Percentiles rank a stretch among this genome's conserved stretches.
Conservation (phyloP, 257 asterid species). For the Primulina tabacum region DNA sequence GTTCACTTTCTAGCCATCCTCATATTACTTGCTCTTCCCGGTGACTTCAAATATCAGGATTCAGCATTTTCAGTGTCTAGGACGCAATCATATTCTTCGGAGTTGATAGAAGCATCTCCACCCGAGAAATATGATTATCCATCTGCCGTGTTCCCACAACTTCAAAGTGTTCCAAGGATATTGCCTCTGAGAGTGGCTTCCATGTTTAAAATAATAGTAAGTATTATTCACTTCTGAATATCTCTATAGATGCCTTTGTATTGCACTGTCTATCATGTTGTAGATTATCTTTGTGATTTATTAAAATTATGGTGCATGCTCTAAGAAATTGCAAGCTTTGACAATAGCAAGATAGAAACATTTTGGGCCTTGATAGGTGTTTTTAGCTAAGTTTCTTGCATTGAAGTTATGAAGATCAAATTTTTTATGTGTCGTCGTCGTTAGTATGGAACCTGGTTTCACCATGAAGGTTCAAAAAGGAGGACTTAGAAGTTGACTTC, state of each 20-base stretch:
- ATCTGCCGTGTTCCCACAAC: slow-evolving; percentile 73
- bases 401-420: slow-evolving; percentile 1
- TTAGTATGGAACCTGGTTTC: slow-evolving; percentile 13
- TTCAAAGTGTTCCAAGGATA: slow-evolving; percentile 60
- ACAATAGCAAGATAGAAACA: slow-evolving; percentile 6
- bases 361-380: slow-evolving; percentile 4
- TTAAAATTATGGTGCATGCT: slow-evolving; percentile 15
- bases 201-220: slow-evolving; percentile 84
- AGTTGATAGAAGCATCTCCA: slow-evolving; percentile 62
- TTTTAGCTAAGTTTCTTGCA: slow-evolving; percentile 18
- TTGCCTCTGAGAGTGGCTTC: slow-evolving; percentile 84
- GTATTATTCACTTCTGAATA: slow-evolving; percentile 32
- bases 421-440: slow-evolving; percentile 5
- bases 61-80: slow-evolving; percentile 65
- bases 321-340: slow-evolving; percentile 15
- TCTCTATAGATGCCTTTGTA: slow-evolving; percentile 15
- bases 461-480: not conserved
- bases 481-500: slow-evolving; percentile 5
- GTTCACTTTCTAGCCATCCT: slow-evolving; percentile 16
- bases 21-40: slow-evolving; percentile 24
- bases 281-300: slow-evolving; percentile 19
- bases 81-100: slow-evolving; percentile 58
- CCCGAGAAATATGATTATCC: slow-evolving; percentile 39
- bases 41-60: slow-evolving; percentile 46
- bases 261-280: slow-evolving; percentile 4